Evolutionary conservation across 257 asterid genomes (phyloP).

Genomic region (Salvia splendens): DNA sequence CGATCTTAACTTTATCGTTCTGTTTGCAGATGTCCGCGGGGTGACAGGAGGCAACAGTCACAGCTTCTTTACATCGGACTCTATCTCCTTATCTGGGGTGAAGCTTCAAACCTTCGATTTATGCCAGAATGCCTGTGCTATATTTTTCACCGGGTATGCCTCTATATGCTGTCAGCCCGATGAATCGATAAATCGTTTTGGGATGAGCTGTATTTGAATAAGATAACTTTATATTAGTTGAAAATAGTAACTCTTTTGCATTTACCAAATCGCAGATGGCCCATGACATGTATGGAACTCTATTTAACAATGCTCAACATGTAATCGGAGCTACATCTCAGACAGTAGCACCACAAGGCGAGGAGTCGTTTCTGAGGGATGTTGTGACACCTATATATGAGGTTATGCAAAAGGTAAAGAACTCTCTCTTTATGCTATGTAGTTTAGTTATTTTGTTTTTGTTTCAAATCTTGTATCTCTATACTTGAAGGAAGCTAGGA

Average conservation of each 20-base stretch:
- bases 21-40: slow-evolving; percentile 59
- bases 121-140: slow-evolving; percentile 99
- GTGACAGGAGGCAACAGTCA: slow-evolving; percentile 67
- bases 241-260: slow-evolving; percentile 24
- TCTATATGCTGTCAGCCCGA: slow-evolving; percentile 10
- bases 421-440: slow-evolving; percentile 5
- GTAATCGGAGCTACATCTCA: slow-evolving; percentile 69
- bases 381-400: slow-evolving; percentile 88
- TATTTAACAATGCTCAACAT: slow-evolving; percentile 60
- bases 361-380: slow-evolving; percentile 77
- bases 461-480: slow-evolving; percentile 38
- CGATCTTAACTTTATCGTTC: slow-evolving; percentile 26
- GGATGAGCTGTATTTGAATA: too few relatives aligned
- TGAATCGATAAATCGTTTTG: too few relatives aligned
- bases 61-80: slow-evolving; percentile 94
- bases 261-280: slow-evolving; percentile 70
- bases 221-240: too few relatives aligned
- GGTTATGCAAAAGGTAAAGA: slow-evolving; percentile 74
- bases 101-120: slow-evolving; percentile 96
- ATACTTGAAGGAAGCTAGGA: slow-evolving; percentile 84
- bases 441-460: slow-evolving; percentile 13
- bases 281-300: slow-evolving; percentile 62
- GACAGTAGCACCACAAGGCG: slow-evolving; percentile 51
- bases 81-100: slow-evolving; percentile 99
- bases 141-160: slow-evolving; percentile 83